Percentiles rank a stretch among this genome's conserved stretches.
Conservation (phyloP, 352 stramenopile species). For the Stramenopiles sp. region DNA sequence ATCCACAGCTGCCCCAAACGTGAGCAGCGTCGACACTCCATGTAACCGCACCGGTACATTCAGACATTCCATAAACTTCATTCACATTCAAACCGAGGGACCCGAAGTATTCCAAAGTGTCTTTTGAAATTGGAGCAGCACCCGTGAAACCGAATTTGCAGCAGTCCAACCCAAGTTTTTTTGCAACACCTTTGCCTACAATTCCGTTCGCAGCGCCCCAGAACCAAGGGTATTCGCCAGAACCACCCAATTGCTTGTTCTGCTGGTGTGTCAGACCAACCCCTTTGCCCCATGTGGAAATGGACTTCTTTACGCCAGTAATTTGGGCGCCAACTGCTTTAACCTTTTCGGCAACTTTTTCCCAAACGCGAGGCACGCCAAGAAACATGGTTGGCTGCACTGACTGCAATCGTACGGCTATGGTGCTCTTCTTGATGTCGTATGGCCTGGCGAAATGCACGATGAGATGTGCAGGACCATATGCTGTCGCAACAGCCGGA, state of each 20-base stretch:
- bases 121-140: conserved; percentile 69
- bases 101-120: conserved; percentile 79
- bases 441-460: conserved; percentile 61
- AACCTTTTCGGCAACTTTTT: conserved; percentile 76
- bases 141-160: conserved; percentile 55
- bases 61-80: conserved; percentile 77
- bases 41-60: conserved; percentile 56
- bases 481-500: not conserved
- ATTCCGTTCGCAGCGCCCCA: conserved; percentile 39
- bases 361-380: conserved; percentile 65
- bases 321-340: conserved; percentile 52
- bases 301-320: conserved; percentile 66
- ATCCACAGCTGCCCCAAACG: conserved; percentile 60
- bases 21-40: conserved; percentile 35
- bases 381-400: conserved; percentile 65
- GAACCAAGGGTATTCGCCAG: conserved; percentile 29
- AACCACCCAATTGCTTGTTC: conserved; percentile 54
- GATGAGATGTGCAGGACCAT: not conserved
- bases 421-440: conserved; percentile 65
- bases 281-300: conserved; percentile 64
- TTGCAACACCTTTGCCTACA: conserved; percentile 50
- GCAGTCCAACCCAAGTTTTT: conserved; percentile 66
- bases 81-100: conserved; percentile 77
- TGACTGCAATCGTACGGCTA: conserved; percentile 55
- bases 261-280: conserved; percentile 26